Base-by-base conservation (phyloP, 805 yeast species). In the Schwanniomyces pseudopolymorphus region DNA sequence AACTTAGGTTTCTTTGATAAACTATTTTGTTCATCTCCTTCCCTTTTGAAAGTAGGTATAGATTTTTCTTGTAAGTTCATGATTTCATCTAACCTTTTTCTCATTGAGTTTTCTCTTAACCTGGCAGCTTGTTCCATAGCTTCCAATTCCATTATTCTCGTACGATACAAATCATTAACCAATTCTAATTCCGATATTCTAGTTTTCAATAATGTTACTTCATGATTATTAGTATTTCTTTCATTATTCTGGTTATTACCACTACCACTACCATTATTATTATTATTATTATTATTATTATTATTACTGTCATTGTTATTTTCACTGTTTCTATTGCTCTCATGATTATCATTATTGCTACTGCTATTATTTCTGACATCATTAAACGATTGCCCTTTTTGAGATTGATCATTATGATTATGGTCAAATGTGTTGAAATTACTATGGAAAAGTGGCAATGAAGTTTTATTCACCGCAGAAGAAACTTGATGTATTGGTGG, bases 111-210 rank as follows among this genome's bases (percentile, higher is more conserved):
- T 53, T 78, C 83, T 45, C 83, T 64, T 45, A 76, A 70, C 49
- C 80, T 72, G 0, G 80, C 76, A 5, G 82, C 83, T 47, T 67
- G 74, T 57, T 80, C 84, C 78, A 75, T 70, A 17, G 81, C 82
- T 67, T 92, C 97, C 52, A 92, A 73, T 60, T 92, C 96, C 63
- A 79, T 73, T 38, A 92, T 88, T 54, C 96, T 80, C 5, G 92
- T 80, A 55, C 88, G 80, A 70, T 89, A 88, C 48, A 92, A 70
- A 61, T 91, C 97, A 57, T 90, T 91, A 35, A 92, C 96, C 37
- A 91, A 74, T 63, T 92, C 98, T 50, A 92, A 76, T 63, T 92
- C 98, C 10, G 87, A 81, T 19, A 91, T 88, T 48, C 95, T 75
- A 0, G 96, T 88, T 52, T 81, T 80, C 51, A 91, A 68, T 21